Base-by-base conservation (phyloP, 495 filamentous ascomycete genomes). In the Hypoxylon crocopeplum region DNA sequence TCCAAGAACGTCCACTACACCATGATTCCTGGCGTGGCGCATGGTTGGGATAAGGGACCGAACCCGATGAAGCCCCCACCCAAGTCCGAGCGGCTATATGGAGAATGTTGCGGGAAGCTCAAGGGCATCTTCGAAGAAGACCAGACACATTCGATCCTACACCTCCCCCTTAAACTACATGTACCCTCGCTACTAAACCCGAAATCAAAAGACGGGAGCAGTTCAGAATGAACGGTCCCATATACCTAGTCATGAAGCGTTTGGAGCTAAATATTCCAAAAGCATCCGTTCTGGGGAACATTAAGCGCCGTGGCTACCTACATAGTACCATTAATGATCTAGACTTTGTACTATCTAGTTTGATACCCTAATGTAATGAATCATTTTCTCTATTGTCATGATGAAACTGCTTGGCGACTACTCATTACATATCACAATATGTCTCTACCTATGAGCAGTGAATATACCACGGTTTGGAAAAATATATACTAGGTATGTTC, bases 31-130 rank as follows among this genome's bases (percentile, higher is more conserved):
- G 87, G 80, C 15, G 89, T 85, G 22, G 76, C 77, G 20, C 92
- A 97, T 72, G 93, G 79, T 0, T 97, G 91, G 88, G 92, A 97
- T 64, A 96, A 96, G 74, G 83, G 81, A 19, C 86, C 92, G 34
- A 91, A 91, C 70, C 91, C 90, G 7, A 78, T 88, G 56, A 81
- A 82, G n/a, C 83, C 74, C 59, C 79, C 75, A 39, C 42, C 50
- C 13, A 61, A 67, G n/a, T 68, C 69, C 12, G 74, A 77, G 57
- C 64, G 66, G 24, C 16, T 78, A 29, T 79, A 79, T 20, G 34
- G 38, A 1, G 75, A 78, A 51, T 79, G 77, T 45, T 73, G 69
- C 42, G 39, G 48, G 39, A 45, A 36, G 41, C 56, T 79, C 22
- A 61, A 50, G 30, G 58, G 56, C 12, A 66, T 69, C 6, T 77